phyloP scores from a whole-genome alignment of 106 monocot genomes.

The Narthecium ossifragum region DNA sequence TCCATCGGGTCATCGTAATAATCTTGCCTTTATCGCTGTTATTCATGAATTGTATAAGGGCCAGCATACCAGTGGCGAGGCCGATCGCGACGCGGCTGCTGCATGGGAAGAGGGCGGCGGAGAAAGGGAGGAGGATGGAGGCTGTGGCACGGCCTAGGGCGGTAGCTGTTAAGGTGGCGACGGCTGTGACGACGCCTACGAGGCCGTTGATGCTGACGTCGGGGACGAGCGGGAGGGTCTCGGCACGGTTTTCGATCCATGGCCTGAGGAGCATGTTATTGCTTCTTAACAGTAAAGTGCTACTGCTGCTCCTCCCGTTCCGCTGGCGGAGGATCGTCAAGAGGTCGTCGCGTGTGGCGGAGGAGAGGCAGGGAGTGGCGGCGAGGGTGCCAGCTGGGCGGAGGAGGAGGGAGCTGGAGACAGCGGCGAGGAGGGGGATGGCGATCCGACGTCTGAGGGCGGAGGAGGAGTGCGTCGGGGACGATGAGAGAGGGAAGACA shows the following conservation, averaged over 20 bases:
- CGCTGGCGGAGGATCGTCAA: slow-evolving; percentile 10
- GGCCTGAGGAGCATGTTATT: slow-evolving; percentile 19
- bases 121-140: too few relatives aligned
- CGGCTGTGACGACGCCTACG: not conserved
- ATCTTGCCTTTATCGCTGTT: too few relatives aligned
- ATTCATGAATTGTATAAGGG: too few relatives aligned
- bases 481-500: slow-evolving; percentile 10
- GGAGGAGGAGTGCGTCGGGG: slow-evolving; percentile 9
- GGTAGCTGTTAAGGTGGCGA: too few relatives aligned
- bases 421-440: slow-evolving; percentile 47
- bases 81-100: too few relatives aligned
- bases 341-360: not conserved
- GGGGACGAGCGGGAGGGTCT: slow-evolving; percentile 29
- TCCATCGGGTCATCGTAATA: too few relatives aligned
- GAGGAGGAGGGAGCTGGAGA: slow-evolving; percentile 31
- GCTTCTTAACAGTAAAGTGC: slow-evolving; percentile 22
- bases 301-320: slow-evolving; percentile 38
- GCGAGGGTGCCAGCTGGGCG: slow-evolving; percentile 1
- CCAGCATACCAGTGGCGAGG: too few relatives aligned
- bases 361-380: slow-evolving; percentile 1
- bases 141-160: too few relatives aligned
- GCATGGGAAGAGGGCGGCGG: too few relatives aligned
- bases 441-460: slow-evolving; percentile 40
- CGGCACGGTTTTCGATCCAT: slow-evolving; percentile 31
- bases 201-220: slow-evolving; percentile 34